A percentile compares a stretch with the other conserved stretches of the same genome.
phyloP scores from a whole-genome alignment of 805 yeast species.

The Sugiyamaella chiloensis region DNA sequence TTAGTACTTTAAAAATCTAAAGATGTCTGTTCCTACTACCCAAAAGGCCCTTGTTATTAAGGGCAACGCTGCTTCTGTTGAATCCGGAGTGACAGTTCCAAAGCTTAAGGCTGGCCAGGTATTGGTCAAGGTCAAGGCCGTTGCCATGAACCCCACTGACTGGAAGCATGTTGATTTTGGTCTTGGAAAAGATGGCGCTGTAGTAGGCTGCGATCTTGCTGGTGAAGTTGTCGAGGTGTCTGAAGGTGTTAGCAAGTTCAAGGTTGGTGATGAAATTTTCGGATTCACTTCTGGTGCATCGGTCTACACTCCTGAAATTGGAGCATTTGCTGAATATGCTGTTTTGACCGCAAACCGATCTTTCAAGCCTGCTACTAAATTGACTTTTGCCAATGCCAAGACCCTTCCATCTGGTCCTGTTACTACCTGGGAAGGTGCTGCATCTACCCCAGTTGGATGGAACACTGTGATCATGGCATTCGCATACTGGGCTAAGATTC shows the following conservation, averaged over 20 bases:
- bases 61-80: slow-evolving; percentile 7
- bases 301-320: slow-evolving; percentile 41
- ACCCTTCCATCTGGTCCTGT: slow-evolving; percentile 39
- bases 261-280: slow-evolving; percentile 57
- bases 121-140: slow-evolving; percentile 15
- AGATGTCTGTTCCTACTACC: slow-evolving; percentile 10
- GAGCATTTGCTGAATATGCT: slow-evolving; percentile 59
- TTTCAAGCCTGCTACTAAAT: slow-evolving; percentile 28
- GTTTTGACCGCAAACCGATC: slow-evolving; percentile 38
- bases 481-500: slow-evolving; percentile 29
- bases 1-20: background rate
- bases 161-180: slow-evolving; percentile 54
- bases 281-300: slow-evolving; percentile 55
- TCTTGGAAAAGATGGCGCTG: slow-evolving; percentile 31
- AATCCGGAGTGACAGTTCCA: slow-evolving; percentile 10
- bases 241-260: slow-evolving; percentile 27
- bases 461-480: slow-evolving; percentile 46
- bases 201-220: slow-evolving; percentile 15
- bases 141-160: slow-evolving; percentile 16
- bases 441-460: slow-evolving; percentile 52
- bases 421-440: slow-evolving; percentile 60
- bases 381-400: slow-evolving; percentile 23
- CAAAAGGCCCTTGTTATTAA: slow-evolving; percentile 14
- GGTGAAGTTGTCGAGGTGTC: slow-evolving; percentile 15
- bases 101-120: slow-evolving; percentile 9